A percentile compares a stretch with the other conserved stretches of the same genome.
Evolutionary conservation across 805 yeast genomes (phyloP).

Genomic region (Maudiozyma serrabonitensis): DNA sequence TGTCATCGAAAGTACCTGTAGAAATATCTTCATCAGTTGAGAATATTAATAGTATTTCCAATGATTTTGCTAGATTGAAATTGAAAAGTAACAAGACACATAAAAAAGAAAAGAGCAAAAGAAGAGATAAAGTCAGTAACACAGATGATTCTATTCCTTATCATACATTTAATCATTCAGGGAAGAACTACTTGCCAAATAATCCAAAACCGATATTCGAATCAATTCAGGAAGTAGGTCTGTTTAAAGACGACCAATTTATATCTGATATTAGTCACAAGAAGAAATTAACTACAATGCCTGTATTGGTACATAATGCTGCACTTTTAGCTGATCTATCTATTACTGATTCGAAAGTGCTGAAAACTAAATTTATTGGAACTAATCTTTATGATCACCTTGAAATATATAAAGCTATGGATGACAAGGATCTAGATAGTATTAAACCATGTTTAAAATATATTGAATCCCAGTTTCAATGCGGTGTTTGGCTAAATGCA

Average conservation of each 20-base stretch:
- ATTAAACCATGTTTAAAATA: conserved; percentile 16
- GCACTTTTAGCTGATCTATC: background rate
- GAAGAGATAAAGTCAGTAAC: background rate
- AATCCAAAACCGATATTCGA: conserved; percentile 10
- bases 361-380: conserved; percentile 15
- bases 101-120: background rate
- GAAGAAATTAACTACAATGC: conserved; percentile 2
- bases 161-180: background rate
- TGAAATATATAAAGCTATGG: conserved; percentile 16
- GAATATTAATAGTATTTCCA: too few species aligned
- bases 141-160: background rate
- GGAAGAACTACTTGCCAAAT: conserved; percentile 3
- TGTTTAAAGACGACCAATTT: background rate
- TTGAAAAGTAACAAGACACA: background rate
- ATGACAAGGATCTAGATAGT: conserved; percentile 13
- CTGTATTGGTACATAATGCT: conserved; percentile 9
- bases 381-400: conserved; percentile 15
- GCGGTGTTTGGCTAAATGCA: too few species aligned
- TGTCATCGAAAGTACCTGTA: too few species aligned
- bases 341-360: conserved; percentile 1
- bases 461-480: conserved; percentile 6
- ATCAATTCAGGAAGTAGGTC: conserved; percentile 7
- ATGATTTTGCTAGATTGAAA: background rate
- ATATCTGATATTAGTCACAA: background rate
- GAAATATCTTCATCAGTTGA: too few species aligned